These are phyloP conservation scores for Bathelium albidoporum DNA, from an alignment of 495 filamentous ascomycete genomes.

Conservation along the genomic window DNA sequence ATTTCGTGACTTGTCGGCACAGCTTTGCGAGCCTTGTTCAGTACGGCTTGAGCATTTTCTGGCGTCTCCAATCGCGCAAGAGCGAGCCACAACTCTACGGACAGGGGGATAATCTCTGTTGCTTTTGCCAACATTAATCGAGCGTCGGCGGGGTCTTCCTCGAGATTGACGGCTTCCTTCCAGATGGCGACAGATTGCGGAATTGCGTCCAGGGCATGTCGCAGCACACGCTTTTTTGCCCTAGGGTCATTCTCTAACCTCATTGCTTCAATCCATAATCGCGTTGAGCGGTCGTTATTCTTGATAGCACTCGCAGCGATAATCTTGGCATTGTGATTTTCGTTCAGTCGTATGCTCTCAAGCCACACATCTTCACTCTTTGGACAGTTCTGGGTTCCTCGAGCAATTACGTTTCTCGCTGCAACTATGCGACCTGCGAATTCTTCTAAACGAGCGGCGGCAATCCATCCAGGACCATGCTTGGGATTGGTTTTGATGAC, in stretches of 20 bases:
- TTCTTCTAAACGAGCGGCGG: conserved; percentile 85
- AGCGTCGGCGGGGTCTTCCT: conserved; percentile 80
- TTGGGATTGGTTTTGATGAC: conserved; percentile 93
- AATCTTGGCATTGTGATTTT: conserved; percentile 76
- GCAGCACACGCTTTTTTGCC: conserved; percentile 80
- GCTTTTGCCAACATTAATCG: conserved; percentile 81
- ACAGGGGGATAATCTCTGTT: conserved; percentile 83
- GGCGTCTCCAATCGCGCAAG: conserved; percentile 80
- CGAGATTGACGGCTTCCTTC: conserved; percentile 95
- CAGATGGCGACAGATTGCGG: conserved; percentile 87
- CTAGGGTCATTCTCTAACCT: conserved; percentile 69
- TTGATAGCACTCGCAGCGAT: conserved; percentile 93
- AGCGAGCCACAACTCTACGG: conserved; percentile 89
- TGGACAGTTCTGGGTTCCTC: conserved; percentile 81
- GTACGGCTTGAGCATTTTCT: conserved; percentile 82
- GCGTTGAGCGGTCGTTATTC: conserved; percentile 76
- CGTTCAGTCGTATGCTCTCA: conserved; percentile 85
- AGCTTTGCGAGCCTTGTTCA: conserved; percentile 91
- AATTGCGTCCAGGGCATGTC: conserved; percentile 79
- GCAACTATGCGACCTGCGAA: conserved; percentile 80
- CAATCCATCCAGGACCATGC: conserved; percentile 94
- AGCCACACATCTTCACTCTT: conserved; percentile 94
- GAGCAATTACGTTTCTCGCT: conserved; percentile 71
- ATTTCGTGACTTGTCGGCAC: conserved; percentile 85
- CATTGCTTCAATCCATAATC: conserved; percentile 92